A percentile compares a stretch with the other conserved stretches of the same genome.
These are phyloP conservation scores for Gracilaria vermiculophylla DNA, from an alignment of 23 red algal species.

Conservation along the genomic window DNA sequence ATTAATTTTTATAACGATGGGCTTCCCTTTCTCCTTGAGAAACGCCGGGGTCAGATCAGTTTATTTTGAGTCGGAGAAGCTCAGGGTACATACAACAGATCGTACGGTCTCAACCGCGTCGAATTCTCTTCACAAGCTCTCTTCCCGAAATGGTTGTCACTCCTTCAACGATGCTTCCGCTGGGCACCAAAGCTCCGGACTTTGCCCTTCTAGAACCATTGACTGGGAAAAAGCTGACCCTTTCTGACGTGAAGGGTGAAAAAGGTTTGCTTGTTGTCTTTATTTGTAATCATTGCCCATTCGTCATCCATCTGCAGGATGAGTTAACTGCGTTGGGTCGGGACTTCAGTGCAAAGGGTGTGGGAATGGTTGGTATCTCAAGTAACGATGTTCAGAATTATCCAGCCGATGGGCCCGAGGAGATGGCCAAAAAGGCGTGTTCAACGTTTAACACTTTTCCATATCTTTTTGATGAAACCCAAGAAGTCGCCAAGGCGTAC, in stretches of 20 bases:
- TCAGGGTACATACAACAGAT: neutral
- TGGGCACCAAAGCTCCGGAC: slow-evolving; percentile 56
- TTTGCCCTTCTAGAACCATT: slow-evolving; percentile 56
- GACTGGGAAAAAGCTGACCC: slow-evolving; percentile 55
- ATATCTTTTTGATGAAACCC: slow-evolving; percentile 86
- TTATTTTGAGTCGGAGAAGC: neutral
- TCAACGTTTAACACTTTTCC: slow-evolving; percentile 47
- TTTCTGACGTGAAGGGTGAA: slow-evolving; percentile 38
- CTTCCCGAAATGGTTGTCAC: slow-evolving; percentile 43
- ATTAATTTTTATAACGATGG: neutral
- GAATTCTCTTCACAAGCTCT: neutral
- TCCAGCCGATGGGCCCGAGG: slow-evolving; percentile 67
- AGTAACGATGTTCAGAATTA: slow-evolving; percentile 60
- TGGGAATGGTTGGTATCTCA: slow-evolving; percentile 73
- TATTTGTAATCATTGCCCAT: slow-evolving; percentile 85
- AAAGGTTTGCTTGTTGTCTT: slow-evolving; percentile 60
- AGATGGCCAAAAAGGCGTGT: slow-evolving; percentile 50
- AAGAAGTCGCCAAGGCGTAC: slow-evolving; percentile 69
- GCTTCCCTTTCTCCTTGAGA: neutral
- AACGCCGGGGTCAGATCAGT: too few relatives aligned
- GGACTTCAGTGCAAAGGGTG: slow-evolving; percentile 32
- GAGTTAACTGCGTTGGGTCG: slow-evolving; percentile 41
- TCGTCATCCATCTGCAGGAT: slow-evolving; percentile 51
- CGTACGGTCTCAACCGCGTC: neutral
- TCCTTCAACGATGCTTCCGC: slow-evolving; percentile 46